Evolutionary conservation across 495 filamentous ascomycete species (phyloP), one percentile per base, ranked within the genome.

Genomic region (Annulohypoxylon stygium): DNA sequence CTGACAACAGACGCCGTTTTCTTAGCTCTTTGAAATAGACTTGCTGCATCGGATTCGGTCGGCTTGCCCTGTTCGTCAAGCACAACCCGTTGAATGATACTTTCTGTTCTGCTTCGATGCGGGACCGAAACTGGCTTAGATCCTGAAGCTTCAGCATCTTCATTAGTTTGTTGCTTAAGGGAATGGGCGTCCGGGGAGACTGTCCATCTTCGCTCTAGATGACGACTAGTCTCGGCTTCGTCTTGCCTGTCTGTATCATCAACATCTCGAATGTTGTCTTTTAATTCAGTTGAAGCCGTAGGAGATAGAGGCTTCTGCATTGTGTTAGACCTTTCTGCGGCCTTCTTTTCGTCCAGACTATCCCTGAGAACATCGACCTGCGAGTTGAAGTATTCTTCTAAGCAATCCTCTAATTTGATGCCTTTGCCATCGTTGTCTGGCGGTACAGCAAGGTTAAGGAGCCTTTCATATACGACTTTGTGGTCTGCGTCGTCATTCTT

Each of bases 311-410:
- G 18, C 11, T 16, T 48, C 34, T 34, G 50, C 7, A 48, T 12
- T 45, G 23, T 20, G 11, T 76, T 65, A 20, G 57, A 50, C 26
- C 59, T 51, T 41, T 76, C 68, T n/a, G 10, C 63, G 1, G 67
- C 18, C 54, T 89, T 91, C 72, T 81, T 90, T 78, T 71, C 97
- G 6, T 86, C 84, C 0, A 81, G 62, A 47, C 80, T 85, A 76
- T 95, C 89, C 34, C 96, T 87, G 68, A 90, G 92, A 8, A 99
- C 94, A 78, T 98, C 96, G 59, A 99, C 93, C 59, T 88, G 87
- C 72, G 95, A 97, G 81, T 97, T 97, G 84, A 99, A 99, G 79
- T 97, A 98, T 39, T 90, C 86, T 74, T 98, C 95, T 39, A 99
- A 83, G 75, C 95, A 97, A 65, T 94, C 92, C 77, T 99, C 96